A percentile compares a stretch with the other conserved stretches of the same genome.
These are phyloP conservation scores for Epichloe scottii DNA, from an alignment of 2,329 filamentous ascomycete genomes.

Conservation along the genomic window DNA sequence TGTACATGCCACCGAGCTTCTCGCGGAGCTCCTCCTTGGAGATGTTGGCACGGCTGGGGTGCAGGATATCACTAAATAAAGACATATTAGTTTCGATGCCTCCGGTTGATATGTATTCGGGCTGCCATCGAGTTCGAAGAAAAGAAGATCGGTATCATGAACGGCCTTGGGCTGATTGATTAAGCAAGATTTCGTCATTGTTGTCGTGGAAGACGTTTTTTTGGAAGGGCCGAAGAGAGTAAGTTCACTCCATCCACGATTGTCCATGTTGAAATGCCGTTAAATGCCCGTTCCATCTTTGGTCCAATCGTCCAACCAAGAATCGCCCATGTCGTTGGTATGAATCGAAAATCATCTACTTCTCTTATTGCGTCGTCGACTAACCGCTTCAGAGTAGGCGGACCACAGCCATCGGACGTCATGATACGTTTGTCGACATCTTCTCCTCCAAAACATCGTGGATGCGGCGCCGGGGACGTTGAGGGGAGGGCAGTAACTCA, in stretches of 20 bases:
- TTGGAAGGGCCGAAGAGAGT: too few species aligned
- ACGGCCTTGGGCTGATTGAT: not conserved
- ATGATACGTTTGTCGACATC: slow-evolving; percentile 3
- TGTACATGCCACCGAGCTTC: slow-evolving; percentile 94
- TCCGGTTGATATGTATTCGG: not conserved
- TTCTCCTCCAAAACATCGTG: slow-evolving; percentile 1
- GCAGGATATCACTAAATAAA: slow-evolving; percentile 80
- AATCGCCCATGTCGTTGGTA: not conserved
- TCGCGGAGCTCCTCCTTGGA: slow-evolving; percentile 96
- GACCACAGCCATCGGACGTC: not conserved
- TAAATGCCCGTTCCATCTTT: not conserved
- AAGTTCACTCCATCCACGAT: too few species aligned
- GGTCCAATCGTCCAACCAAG: not conserved
- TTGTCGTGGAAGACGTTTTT: not conserved
- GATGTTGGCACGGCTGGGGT: slow-evolving; percentile 96
- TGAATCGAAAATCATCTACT: not conserved
- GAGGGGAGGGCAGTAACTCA: slow-evolving; percentile 41
- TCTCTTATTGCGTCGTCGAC: not conserved
- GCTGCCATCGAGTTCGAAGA: not conserved
- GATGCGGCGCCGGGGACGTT: not conserved
- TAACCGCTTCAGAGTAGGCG: not conserved
- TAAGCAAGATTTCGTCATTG: not conserved
- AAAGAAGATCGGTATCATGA: slow-evolving; percentile 4
- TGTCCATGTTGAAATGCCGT: not conserved
- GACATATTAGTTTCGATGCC: slow-evolving; percentile 7